phyloP scores from a whole-genome alignment of 768 basidiomycete species.

The Sistotremastrum suecicum region DNA sequence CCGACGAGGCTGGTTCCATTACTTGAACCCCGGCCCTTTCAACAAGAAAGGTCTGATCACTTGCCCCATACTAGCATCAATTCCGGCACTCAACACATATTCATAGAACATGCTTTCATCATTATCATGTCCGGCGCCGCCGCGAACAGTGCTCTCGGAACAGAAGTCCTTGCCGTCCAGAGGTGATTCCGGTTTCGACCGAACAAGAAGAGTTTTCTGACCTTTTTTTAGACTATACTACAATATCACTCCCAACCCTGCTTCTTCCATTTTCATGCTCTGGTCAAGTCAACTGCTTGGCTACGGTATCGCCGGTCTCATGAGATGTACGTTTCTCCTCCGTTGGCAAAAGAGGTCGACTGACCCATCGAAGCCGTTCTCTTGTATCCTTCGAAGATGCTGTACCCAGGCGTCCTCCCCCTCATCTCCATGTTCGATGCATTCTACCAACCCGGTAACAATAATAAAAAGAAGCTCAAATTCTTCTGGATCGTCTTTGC shows the following conservation, averaged over 20 bases:
- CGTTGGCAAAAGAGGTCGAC: constrained; percentile 9
- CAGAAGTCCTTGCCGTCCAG: constrained; percentile 40
- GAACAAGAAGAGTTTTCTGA: no score
- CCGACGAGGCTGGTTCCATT: constrained; percentile 27
- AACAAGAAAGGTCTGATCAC: constrained; percentile 1
- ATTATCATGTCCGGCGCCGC: constrained; percentile 45
- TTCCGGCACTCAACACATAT: constrained; percentile 32
- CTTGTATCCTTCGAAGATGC: constrained; percentile 39
- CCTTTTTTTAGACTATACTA: constrained; percentile 23
- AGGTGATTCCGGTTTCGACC: constrained; percentile 7
- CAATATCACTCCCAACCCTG: constrained; percentile 33
- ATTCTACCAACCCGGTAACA: constrained; percentile 27
- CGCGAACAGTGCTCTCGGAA: constrained; percentile 37
- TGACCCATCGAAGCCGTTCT: constrained; percentile 20
- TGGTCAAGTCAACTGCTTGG: constrained; percentile 25
- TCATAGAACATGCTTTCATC: constrained; percentile 42
- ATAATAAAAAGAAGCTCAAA: constrained; percentile 26
- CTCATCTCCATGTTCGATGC: constrained; percentile 35
- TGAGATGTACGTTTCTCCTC: constrained; percentile 34
- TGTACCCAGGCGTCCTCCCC: constrained; percentile 34
- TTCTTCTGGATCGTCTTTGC: constrained; percentile 40
- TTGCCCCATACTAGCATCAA: constrained; percentile 1
- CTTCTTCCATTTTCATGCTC: constrained; percentile 30
- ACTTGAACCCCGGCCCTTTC: constrained; percentile 36
- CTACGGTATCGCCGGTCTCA: constrained; percentile 41